Percentiles rank a stretch among this genome's conserved stretches.
Conservation (phyloP, 371 early-diverging fungal genomes). For the Cokeromyces recurvatus region DNA sequence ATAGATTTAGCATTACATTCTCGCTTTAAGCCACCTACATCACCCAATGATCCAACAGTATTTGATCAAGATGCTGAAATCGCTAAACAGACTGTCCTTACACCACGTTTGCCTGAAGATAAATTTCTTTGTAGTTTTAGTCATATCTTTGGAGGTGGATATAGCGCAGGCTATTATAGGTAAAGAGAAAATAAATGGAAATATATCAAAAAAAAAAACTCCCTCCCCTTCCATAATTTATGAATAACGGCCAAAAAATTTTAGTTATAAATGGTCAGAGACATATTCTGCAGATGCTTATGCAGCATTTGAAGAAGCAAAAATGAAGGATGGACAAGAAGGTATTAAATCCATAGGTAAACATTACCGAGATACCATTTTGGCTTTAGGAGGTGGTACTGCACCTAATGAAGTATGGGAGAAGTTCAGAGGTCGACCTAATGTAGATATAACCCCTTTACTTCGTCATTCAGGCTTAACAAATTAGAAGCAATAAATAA, state of each 20-base stretch:
- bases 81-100: constrained; percentile 43
- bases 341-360: constrained; percentile 40
- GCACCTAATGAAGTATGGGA: constrained; percentile 58
- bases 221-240: too few relatives aligned
- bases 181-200: constrained; percentile 9
- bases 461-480: constrained; percentile 55
- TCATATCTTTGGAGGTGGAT: constrained; percentile 66
- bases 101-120: constrained; percentile 52
- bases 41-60: constrained; percentile 29
- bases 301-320: constrained; percentile 59
- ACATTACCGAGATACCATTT: constrained; percentile 58
- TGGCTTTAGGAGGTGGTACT: constrained; percentile 64
- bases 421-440: constrained; percentile 52
- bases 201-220: neutral
- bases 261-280: constrained; percentile 68
- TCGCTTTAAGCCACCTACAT: constrained; percentile 32
- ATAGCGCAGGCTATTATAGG: constrained; percentile 64
- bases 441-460: constrained; percentile 52
- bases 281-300: constrained; percentile 68
- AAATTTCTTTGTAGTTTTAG: constrained; percentile 59
- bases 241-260: too few relatives aligned
- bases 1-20: constrained; percentile 58
- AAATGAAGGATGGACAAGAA: constrained; percentile 22
- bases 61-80: constrained; percentile 59
- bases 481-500: constrained; percentile 4